Evolutionary conservation across 1,139 yeast genomes (phyloP), one percentile per base, ranked within the genome.

Genomic region (Yamadazyma songkhlaensis): DNA sequence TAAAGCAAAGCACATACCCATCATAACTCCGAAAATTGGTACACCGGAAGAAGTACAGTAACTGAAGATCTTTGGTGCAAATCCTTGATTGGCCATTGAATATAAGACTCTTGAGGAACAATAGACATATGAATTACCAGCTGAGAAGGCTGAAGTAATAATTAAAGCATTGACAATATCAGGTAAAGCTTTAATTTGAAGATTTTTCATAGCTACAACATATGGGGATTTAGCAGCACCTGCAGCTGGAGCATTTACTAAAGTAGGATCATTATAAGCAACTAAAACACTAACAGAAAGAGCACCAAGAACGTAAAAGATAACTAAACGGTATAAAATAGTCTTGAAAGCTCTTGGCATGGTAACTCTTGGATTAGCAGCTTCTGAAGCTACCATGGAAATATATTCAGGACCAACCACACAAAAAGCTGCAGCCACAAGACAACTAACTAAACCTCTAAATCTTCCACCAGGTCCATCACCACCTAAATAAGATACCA

Each of bases 371-470:
- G 96, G 96, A 51, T 84, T 74, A 23, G 70, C 63, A 3, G 87
- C 81, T 57, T 86, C 95, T 42, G 90, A 90, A 2, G 94, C 92
- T 35, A 80, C 75, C 86, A 84, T 81, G 1, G 89, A 74, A 43
- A 86, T 77, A 51, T 84, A 84, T 56, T 86, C 95, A 3, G 94
- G 90, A 3, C 94, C 95, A 6, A 87, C 88, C 47, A 84, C 76
- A 6, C 88, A 79, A 57, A 81, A 84, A 12, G 77, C 67, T 12
- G 84, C 83, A 32, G 72, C 68, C 32, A 72, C 71, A 33, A 84
- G 51, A 44, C 85, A 79, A 2, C 78, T 75, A 42, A 83, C 58
- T 48, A 82, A 81, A 0, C 89, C 95, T 49, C 79, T 78, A 51
- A 84, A 84, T 45, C 79, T 64, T 14, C 95, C 95, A 3, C 72